Base-by-base conservation (phyloP, 345 rosid genomes). In the Linum lewisii region DNA sequence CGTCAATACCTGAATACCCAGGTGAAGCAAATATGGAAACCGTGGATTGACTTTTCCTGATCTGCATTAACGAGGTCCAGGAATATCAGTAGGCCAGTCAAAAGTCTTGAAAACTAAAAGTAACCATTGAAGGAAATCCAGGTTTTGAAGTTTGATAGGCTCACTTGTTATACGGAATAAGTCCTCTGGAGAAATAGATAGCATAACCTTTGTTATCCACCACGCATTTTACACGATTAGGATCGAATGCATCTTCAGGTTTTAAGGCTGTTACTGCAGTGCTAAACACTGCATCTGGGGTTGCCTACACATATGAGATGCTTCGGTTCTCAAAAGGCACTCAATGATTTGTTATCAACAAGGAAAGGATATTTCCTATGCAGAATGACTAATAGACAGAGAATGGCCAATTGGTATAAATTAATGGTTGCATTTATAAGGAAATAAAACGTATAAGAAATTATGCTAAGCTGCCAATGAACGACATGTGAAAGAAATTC, bases 241-340 rank as follows among this genome's bases (percentile, higher is more conserved):
- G 84, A 77, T 93, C 97, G 68, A 81, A 75, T 16, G 88, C 95
- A 76, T 93, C 95, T 75, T 93, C 97, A 57, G 86, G 88, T 69
- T 78, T 87, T 73, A 93, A 75, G 10, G 91, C 75, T 32, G 97
- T 85, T 62, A 81, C 99, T 1, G 97, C 95, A 69, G 97, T 89
- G 78, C 99, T 93, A 77, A 93, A 89, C 69, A 93, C 99, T 21
- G 97, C 97, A 85, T 93, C 91, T 19, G 95, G 97, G 24, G 97
- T 77, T 58, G 72, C 83, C 97, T 93, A 72, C 60, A 74, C 50
- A 56, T 32, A 45, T 1, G 56, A 21, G 16, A 55, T 19, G 21
- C 32, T 62, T 32, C 44, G 49, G 10, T 22, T 34, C 19, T 32
- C 13, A 36, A 36, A 51, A 38, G 19, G 49, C 20, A 21, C 21